phyloP scores from a whole-genome alignment of 768 basidiomycete species.

The Boletus sp. region DNA sequence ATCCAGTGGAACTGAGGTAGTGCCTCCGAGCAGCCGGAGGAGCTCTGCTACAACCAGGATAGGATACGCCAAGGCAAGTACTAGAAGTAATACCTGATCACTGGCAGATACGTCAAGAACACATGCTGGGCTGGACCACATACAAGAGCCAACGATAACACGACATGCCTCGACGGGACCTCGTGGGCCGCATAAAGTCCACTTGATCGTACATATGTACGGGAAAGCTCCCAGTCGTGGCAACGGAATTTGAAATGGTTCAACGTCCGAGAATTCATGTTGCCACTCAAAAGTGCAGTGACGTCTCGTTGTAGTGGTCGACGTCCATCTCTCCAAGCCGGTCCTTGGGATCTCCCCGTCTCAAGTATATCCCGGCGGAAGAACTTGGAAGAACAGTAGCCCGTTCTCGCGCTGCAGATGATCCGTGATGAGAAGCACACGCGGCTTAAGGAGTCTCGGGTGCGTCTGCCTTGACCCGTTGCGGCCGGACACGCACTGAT shows the following conservation, averaged over 20 bases:
- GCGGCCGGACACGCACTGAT: background rate
- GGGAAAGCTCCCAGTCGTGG: background rate
- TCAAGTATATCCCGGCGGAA: background rate
- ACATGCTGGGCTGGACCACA: background rate
- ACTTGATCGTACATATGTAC: background rate
- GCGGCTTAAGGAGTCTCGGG: background rate
- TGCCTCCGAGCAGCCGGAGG: background rate
- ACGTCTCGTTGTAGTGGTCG: background rate
- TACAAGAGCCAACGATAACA: background rate
- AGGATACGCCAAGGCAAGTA: background rate
- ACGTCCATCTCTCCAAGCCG: background rate
- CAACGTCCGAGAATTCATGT: background rate
- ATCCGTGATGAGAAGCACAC: constrained; percentile 2
- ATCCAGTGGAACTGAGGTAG: background rate
- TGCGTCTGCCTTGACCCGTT: constrained; percentile 3
- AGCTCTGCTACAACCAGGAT: background rate
- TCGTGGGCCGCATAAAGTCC: background rate
- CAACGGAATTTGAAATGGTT: background rate
- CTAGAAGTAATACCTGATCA: background rate
- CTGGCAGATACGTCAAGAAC: background rate
- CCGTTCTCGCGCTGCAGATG: background rate
- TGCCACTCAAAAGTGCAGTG: background rate
- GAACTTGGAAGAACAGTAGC: background rate
- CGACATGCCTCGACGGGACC: background rate
- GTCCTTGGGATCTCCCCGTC: background rate